phyloP scores from a whole-genome alignment of 164 flowering plant species.

The Brasenia schreberi region DNA sequence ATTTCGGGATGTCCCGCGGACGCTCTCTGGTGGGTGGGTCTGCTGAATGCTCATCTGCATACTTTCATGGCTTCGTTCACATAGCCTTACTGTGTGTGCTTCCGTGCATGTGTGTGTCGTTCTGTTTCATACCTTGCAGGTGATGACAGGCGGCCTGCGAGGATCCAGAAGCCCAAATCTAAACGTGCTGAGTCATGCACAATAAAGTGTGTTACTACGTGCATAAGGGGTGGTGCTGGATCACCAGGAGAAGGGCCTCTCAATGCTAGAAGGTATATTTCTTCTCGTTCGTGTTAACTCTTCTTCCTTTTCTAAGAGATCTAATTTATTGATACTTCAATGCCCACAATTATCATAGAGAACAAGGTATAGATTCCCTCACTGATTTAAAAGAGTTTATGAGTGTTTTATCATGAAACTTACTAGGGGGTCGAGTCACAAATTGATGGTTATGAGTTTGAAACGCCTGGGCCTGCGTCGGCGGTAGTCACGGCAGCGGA shows the following conservation, averaged over 20 bases:
- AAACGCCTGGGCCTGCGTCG: too few species aligned
- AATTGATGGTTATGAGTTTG: too few species aligned
- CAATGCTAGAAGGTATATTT: constrained; percentile 43
- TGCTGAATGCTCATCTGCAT: constrained; percentile 24
- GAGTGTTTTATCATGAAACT: too few species aligned
- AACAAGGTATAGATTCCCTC: too few species aligned
- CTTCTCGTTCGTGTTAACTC: neutral
- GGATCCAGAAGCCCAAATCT: constrained; percentile 72
- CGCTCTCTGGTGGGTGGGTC: constrained; percentile 25
- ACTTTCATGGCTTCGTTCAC: neutral
- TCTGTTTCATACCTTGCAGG: constrained; percentile 5
- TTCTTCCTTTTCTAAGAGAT: too few species aligned
- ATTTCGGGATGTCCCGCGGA: constrained; percentile 56
- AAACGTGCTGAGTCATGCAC: constrained; percentile 77
- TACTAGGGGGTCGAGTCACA: too few species aligned
- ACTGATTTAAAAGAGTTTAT: too few species aligned
- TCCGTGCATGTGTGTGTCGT: neutral
- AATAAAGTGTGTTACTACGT: constrained; percentile 63
- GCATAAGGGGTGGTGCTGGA: constrained; percentile 80
- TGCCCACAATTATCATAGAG: too few species aligned
- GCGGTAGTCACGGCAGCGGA: too few species aligned
- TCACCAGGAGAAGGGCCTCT: constrained; percentile 90
- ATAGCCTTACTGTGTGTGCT: neutral
- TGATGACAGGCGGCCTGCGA: constrained; percentile 33
- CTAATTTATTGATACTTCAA: too few species aligned